Base-by-base conservation (phyloP, 1,284 basidiomycete genomes). In the Irpex sp. region DNA sequence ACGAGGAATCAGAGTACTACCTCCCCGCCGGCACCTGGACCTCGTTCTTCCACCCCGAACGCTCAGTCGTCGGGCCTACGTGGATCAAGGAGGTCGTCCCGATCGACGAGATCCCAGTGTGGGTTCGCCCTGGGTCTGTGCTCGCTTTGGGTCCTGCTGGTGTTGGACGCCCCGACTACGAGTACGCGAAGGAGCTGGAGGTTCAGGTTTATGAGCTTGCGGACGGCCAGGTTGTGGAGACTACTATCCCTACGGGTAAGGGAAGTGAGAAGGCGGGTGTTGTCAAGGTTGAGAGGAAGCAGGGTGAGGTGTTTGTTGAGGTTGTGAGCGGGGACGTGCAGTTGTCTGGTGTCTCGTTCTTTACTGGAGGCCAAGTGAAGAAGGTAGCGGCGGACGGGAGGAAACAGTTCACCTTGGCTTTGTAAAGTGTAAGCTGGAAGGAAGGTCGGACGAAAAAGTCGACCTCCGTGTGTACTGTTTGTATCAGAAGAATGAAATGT, bases 11-110 rank as follows among this genome's bases (percentile, higher is more conserved):
- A 0, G 82, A 85, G 64, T 90, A 86, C 69, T 91, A 91, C 73
- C 72, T 91, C 59, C 88, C 88, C 23, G 79, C 79, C 2, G 88
- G 88, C 9, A 77, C 75, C 28, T 90, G 88, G 88, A 90, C 88
- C 1, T 82, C 82, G 35, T 82, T 83, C 71, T 85, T 82, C 74
- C 70, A 84, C 64, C 78, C 81, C 3, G 70, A 74, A 58, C 79
- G 82, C 57, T 76, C 74, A 7, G 67, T 82, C 16, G 67, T 75
- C 49, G 83, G 86, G 1, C 84, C 84, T 0, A 64, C 63, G 6
- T 87, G 85, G 85, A 71, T 87, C 61, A 80, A 78, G 57, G 84
- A 87, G 67, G 72, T 75, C 57, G 80, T 86, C 14, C 78, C 82
- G 33, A 68, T 86, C 23, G 77, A 84, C 64, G 80, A 83, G 62